Conservation (phyloP, 352 stramenopile genomes). For the Pythium sp. region DNA sequence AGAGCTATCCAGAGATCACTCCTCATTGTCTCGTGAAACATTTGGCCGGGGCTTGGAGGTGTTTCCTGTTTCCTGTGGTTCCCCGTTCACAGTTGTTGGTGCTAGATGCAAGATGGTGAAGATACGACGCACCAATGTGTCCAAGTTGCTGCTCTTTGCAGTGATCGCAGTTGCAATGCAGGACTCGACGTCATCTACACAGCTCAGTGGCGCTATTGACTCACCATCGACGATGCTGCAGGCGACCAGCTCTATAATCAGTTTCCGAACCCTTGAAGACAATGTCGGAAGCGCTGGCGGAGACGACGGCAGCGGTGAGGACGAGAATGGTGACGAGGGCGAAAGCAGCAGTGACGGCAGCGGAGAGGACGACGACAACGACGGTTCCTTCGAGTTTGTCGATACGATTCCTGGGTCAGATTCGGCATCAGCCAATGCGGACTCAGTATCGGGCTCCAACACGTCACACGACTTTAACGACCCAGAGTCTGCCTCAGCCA, state of each 20-base stretch:
- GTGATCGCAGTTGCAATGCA: background rate
- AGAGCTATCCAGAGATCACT: background rate
- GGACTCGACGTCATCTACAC: background rate
- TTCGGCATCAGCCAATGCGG: background rate
- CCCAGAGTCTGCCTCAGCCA: background rate
- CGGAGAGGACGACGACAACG: background rate
- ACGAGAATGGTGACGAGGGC: background rate
- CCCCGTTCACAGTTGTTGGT: background rate
- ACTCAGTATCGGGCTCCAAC: background rate
- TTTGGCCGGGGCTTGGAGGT: background rate
- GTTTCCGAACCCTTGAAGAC: background rate
- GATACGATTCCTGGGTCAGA: conserved; percentile 3
- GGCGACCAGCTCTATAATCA: background rate
- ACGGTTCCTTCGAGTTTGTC: conserved; percentile 12
- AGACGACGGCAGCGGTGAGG: background rate
- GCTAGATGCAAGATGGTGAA: conserved; percentile 4
- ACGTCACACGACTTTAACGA: conserved; percentile 1
- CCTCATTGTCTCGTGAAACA: background rate
- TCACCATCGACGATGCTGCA: background rate
- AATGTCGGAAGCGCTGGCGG: background rate
- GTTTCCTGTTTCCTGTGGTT: conserved; percentile 1
- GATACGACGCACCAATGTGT: background rate
- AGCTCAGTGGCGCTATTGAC: background rate
- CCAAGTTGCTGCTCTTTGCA: background rate
- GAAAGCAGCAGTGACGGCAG: background rate